These are phyloP conservation scores for Dactylonectria macrodidyma DNA, from an alignment of 2,329 filamentous ascomycete genomes.

Conservation along the genomic window DNA sequence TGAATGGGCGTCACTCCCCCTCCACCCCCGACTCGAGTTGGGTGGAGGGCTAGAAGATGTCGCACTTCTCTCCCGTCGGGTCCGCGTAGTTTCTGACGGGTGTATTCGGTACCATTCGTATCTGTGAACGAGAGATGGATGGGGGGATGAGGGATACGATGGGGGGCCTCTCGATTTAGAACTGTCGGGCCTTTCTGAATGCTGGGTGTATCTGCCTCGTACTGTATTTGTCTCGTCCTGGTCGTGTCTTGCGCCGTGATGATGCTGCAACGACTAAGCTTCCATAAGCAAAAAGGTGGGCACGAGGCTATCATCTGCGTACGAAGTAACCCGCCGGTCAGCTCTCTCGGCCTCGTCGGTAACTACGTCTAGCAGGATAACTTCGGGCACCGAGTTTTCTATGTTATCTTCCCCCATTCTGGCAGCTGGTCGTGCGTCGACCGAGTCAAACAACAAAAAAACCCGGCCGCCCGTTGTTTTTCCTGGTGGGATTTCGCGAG, in stretches of 20 bases:
- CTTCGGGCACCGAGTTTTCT: not conserved
- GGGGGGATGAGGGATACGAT: too few relatives aligned
- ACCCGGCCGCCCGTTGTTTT: not conserved
- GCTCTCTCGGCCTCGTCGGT: not conserved
- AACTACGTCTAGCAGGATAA: not conserved
- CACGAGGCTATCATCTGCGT: not conserved
- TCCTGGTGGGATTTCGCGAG: not conserved
- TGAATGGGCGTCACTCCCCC: slow-evolving; percentile 8
- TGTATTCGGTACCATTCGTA: slow-evolving; percentile 13
- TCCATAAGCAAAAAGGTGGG: slow-evolving; percentile 9
- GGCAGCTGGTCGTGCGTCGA: not conserved
- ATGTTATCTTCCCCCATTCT: not conserved
- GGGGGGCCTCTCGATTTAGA: slow-evolving; percentile 1
- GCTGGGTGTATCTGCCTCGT: not conserved
- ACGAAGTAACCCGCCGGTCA: not conserved
- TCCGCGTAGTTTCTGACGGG: not conserved
- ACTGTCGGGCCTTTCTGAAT: not conserved
- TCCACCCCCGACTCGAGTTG: slow-evolving; percentile 27
- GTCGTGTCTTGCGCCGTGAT: not conserved
- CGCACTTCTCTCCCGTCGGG: not conserved
- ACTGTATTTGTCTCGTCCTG: not conserved
- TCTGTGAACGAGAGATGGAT: slow-evolving; percentile 4
- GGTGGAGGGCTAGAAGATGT: slow-evolving; percentile 25
- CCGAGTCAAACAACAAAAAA: not conserved
- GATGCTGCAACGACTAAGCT: slow-evolving; percentile 15